Evolutionary conservation across 768 basidiomycete species (phyloP).

Genomic region (Nidula microcarpa): DNA sequence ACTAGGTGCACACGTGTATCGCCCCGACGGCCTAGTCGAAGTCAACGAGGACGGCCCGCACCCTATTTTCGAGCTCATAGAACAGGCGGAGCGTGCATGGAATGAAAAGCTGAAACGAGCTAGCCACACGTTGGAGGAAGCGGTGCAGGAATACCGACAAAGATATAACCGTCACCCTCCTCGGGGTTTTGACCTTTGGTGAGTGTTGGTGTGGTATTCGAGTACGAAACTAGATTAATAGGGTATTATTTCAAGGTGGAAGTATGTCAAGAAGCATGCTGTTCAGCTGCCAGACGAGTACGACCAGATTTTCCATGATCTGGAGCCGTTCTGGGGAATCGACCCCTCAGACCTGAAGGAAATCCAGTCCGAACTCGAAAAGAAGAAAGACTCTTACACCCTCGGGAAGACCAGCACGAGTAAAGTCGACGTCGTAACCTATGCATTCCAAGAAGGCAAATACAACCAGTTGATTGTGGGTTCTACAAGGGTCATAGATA

Average conservation of each 20-base stretch:
- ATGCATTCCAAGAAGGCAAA: constrained; percentile 29
- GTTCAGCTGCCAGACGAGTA: constrained; percentile 88
- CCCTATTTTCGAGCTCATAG: constrained; percentile 77
- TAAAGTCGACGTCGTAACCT: constrained; percentile 24
- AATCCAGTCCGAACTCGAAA: constrained; percentile 32
- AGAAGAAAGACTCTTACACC: constrained; percentile 36
- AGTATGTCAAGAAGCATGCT: constrained; percentile 60
- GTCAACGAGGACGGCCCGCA: constrained; percentile 45
- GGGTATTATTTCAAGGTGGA: constrained; percentile 33
- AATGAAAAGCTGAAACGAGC: constrained; percentile 55
- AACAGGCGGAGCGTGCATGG: constrained; percentile 66
- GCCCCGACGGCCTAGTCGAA: constrained; percentile 35
- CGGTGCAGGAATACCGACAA: constrained; percentile 71
- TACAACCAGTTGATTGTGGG: constrained; percentile 31
- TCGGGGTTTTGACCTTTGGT: constrained; percentile 87
- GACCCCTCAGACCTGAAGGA: constrained; percentile 35
- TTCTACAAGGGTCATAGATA: constrained; percentile 23
- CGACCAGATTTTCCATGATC: constrained; percentile 66
- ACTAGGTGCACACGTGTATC: constrained; percentile 28
- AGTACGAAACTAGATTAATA: neutral
- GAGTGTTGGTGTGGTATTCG: constrained; percentile 20
- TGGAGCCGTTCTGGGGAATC: constrained; percentile 83
- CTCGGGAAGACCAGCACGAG: constrained; percentile 30
- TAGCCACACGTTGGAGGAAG: constrained; percentile 71
- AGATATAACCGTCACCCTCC: constrained; percentile 81